phyloP scores from a whole-genome alignment of 768 basidiomycete species.

The Chiua virens region DNA sequence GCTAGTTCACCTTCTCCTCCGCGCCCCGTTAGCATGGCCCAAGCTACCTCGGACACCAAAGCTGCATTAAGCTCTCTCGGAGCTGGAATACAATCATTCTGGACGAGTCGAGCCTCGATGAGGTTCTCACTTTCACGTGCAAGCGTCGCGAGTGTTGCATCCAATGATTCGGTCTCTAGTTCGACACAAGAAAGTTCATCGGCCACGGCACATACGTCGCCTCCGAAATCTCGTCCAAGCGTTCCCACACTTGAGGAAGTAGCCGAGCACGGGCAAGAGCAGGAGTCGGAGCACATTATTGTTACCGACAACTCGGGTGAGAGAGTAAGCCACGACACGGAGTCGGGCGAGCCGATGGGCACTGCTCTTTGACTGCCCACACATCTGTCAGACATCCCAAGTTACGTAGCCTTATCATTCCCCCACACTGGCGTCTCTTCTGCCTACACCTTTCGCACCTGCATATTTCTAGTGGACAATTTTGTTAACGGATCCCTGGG shows the following conservation, averaged over 20 bases:
- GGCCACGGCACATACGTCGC: slow-evolving; percentile 7
- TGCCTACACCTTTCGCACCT: background rate
- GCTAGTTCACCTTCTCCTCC: slow-evolving; percentile 6
- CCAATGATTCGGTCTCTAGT: slow-evolving; percentile 24
- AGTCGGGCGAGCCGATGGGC: slow-evolving; percentile 22
- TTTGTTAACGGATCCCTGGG: background rate
- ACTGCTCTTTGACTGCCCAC: slow-evolving; percentile 27
- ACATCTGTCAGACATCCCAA: background rate
- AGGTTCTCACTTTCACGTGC: slow-evolving; percentile 38
- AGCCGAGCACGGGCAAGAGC: slow-evolving; percentile 19
- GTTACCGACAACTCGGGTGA: slow-evolving; percentile 2
- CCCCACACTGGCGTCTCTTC: background rate
- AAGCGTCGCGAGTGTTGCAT: slow-evolving; percentile 23
- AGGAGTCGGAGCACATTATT: slow-evolving; percentile 13
- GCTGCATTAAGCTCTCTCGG: slow-evolving; percentile 41
- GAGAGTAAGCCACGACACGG: slow-evolving; percentile 14
- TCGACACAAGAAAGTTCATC: slow-evolving; percentile 3
- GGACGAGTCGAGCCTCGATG: slow-evolving; percentile 37
- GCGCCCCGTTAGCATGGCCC: slow-evolving; percentile 29
- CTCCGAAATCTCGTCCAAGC: slow-evolving; percentile 12
- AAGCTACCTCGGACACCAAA: slow-evolving; percentile 35
- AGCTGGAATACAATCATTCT: slow-evolving; percentile 48
- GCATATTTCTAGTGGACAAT: background rate
- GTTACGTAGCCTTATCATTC: background rate
- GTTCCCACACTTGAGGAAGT: slow-evolving; percentile 30